Percentiles rank a stretch among this genome's conserved stretches.
These are phyloP conservation scores for Chalciporus piperatus DNA, from an alignment of 768 basidiomycete species.

Conservation along the genomic window DNA sequence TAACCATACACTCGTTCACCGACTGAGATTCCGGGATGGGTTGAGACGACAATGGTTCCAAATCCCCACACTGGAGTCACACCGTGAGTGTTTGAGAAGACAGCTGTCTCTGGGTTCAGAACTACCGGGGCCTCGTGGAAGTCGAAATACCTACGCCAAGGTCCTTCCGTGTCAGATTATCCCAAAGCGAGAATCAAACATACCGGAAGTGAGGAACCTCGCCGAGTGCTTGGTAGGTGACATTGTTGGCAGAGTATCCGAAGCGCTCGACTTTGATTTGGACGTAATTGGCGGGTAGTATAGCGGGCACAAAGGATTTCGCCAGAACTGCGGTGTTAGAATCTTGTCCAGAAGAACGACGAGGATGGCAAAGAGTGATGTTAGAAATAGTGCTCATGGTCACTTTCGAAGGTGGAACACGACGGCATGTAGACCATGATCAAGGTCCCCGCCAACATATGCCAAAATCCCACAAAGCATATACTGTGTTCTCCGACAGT, in stretches of 20 bases:
- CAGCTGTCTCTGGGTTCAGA: conserved; percentile 16
- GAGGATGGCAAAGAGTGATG: conserved; percentile 39
- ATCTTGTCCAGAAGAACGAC: conserved; percentile 34
- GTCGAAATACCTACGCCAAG: conserved; percentile 61
- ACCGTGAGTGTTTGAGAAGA: conserved; percentile 53
- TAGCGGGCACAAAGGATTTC: conserved; percentile 17
- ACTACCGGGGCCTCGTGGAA: conserved; percentile 51
- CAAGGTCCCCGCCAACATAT: no score
- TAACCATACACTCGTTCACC: conserved; percentile 66
- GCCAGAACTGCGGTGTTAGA: conserved; percentile 29
- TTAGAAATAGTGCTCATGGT: conserved; percentile 18
- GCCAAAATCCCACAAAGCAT: no score
- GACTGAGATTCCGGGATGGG: conserved; percentile 42
- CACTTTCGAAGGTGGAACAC: not conserved
- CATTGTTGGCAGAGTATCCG: conserved; percentile 69
- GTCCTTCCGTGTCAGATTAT: not conserved
- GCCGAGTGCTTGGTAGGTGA: conserved; percentile 63
- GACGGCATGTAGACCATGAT: no score
- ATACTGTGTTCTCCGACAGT: no score
- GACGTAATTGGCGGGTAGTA: conserved; percentile 43
- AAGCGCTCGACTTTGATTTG: conserved; percentile 61
- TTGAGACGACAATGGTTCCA: conserved; percentile 52
- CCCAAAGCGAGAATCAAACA: not conserved
- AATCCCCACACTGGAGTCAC: conserved; percentile 75
- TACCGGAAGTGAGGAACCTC: conserved; percentile 41